These are phyloP conservation scores for Lathyrus tuberosus DNA, from an alignment of 306 rosid genomes.

Conservation along the genomic window DNA sequence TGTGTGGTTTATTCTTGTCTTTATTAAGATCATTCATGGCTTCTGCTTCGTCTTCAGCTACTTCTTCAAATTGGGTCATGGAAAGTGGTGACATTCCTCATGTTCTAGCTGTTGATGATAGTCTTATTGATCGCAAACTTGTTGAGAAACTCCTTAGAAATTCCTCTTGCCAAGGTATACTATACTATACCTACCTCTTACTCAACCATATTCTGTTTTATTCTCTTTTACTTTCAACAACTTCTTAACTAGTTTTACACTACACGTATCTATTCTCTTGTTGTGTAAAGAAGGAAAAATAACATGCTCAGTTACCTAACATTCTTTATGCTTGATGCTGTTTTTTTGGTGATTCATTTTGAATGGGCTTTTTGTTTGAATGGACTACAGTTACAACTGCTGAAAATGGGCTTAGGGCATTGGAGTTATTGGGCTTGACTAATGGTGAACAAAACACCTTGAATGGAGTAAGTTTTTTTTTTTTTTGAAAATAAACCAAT, in stretches of 20 bases:
- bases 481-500: constrained; percentile 1
- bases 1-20: not conserved
- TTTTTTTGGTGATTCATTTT: constrained; percentile 15
- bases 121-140: constrained; percentile 74
- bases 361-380: constrained; percentile 32
- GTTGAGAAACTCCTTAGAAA: constrained; percentile 81
- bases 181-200: not conserved
- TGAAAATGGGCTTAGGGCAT: constrained; percentile 82
- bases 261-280: constrained; percentile 13
- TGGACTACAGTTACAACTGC: constrained; percentile 83
- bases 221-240: not conserved
- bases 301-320: not conserved
- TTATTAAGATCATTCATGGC: constrained; percentile 43
- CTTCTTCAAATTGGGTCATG: constrained; percentile 57
- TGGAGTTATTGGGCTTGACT: constrained; percentile 76
- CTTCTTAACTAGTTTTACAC: not conserved
- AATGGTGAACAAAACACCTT: constrained; percentile 52
- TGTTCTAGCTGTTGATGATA: constrained; percentile 95
- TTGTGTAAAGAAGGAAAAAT: not conserved
- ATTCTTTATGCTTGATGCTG: constrained; percentile 4
- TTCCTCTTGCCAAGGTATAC: constrained; percentile 79
- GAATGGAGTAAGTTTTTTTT: constrained; percentile 50
- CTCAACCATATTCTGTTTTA: constrained; percentile 14
- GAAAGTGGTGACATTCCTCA: constrained; percentile 71
- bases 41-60: constrained; percentile 14